Base-by-base conservation (phyloP, 306 rosid genomes). In the Amphicarpaea edgeworthii region DNA sequence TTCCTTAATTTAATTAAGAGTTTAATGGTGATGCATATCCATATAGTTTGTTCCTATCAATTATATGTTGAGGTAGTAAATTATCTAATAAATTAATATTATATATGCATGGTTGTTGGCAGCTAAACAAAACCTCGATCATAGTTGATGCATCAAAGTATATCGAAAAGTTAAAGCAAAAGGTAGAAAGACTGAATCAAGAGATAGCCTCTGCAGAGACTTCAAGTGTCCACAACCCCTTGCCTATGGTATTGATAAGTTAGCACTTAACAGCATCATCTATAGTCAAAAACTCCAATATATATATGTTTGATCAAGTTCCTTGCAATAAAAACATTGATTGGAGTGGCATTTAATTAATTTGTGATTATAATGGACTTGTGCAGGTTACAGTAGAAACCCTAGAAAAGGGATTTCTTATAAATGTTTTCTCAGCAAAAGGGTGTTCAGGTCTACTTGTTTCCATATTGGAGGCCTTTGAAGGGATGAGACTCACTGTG, bases 101-200 rank as follows among this genome's bases (percentile, higher is more conserved):
- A n/a, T 62, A 32, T 65, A 20, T 80, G 55, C 68, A 63, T 68
- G 85, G 57, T 69, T 54, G 68, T 64, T 82, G 80, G 81, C 91
- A 95, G 99, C 59, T 89, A 38, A 88, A 80, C 80, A 69, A 89
- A 20, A 84, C 85, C 45, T 95, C 99, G 43, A 95, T 95, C 86
- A 85, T 95, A 71, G 76, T 89, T 26, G 99, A 95, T 70, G 99
- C 99, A 55, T 88, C 99, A 11, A 92, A 84, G 85, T 95, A 95
- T 47, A 95, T 95, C 30, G 89, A 86, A 85, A 93, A 90, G 79
- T 90, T 92, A 28, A 95, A 92, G 81, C 83, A 88, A 59, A 92
- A 89, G 68, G 99, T 95, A 14, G 97, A 90, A 76, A 89, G 82
- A 80, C 57, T 90, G 86, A 92, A 95, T 84, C 82, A 87, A 81